Evolutionary conservation across 2,329 filamentous ascomycete species (phyloP), one percentile per base, ranked within the genome.

Genomic region (Albifimbria verrucaria): DNA sequence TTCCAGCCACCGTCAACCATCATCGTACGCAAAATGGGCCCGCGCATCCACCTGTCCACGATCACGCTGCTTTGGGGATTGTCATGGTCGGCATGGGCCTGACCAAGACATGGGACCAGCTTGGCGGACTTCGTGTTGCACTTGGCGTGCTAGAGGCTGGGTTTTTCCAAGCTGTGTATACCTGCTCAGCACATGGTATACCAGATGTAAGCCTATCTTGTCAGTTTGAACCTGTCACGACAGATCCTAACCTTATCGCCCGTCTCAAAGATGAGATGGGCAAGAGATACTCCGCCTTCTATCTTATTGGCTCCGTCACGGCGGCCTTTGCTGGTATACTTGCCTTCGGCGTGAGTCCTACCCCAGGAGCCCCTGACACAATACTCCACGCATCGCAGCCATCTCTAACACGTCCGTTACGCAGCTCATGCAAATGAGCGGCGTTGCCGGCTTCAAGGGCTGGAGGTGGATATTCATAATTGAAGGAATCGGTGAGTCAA

Each of bases 121-220:
- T 89, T 51, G 72, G 82, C 0, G 83, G 72, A 0, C 68, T 86
- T 36, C 73, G 86, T 43, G 69, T 84, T 0, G 51, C 89, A 2
- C 74, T 88, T 17, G 87, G 87, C 47, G 57, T 86, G 2, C 76
- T 89, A 23, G 87, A 90, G 65, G 81, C 83, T 18, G 83, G 87
- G 0, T 89, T 87, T 90, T 90, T 67, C 86, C 87, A 0, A 81
- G 82, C 49, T 86, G 81, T 49, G 85, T 88, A 0, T 90, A 89
- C 62, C 73, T 90, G 5, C 77, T 91, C n/a, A 86, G 82, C 55
- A 88, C 85, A 32, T 91, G 86, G 86, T 89, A 88, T 62, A 86
- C 84, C 0, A 71, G 84, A 68, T 86, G 80, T 82, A 68, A 75
- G 77, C n/a, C n/a, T n/a, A n/a, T n/a, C n/a, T 66, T n/a, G 41